A percentile compares a stretch with the other conserved stretches of the same genome.
Evolutionary conservation across 78 protist species (phyloP).

Genomic region (Polysphondylium violaceum): DNA sequence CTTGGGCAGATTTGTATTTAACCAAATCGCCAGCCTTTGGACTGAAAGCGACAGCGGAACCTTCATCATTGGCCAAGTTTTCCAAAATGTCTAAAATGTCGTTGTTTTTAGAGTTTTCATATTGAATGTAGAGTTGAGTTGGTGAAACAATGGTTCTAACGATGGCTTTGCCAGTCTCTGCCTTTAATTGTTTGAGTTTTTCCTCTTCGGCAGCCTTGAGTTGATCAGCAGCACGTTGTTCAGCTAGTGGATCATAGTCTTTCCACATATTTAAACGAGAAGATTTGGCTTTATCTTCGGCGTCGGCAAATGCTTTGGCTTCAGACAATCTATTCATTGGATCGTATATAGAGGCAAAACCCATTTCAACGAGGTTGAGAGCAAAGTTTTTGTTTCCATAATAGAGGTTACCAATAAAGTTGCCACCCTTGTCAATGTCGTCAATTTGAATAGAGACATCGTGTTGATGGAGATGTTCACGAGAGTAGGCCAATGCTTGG

Average conservation of each 20-base stretch:
- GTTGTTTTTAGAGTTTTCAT: background rate
- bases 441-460: constrained; percentile 53
- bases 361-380: constrained; percentile 37
- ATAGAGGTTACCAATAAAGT: constrained; percentile 56
- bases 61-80: constrained; percentile 15
- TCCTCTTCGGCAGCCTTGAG: constrained; percentile 38
- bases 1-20: constrained; percentile 11
- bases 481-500: constrained; percentile 17
- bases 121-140: constrained; percentile 53
- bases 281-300: constrained; percentile 71
- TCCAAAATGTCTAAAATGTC: constrained; percentile 39
- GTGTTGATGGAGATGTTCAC: constrained; percentile 52
- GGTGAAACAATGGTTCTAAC: constrained; percentile 26
- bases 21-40: constrained; percentile 54
- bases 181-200: background rate
- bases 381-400: constrained; percentile 47
- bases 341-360: constrained; percentile 59
- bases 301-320: constrained; percentile 8
- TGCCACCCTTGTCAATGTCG: constrained; percentile 77
- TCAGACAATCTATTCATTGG: constrained; percentile 25
- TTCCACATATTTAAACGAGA: constrained; percentile 66
- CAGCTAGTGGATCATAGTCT: constrained; percentile 79
- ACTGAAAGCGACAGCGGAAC: background rate
- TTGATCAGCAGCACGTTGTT: constrained; percentile 25
- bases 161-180: constrained; percentile 48